Evolutionary conservation across 148 eudicot genomes (phyloP).

Genomic region (Drosera capensis): DNA sequence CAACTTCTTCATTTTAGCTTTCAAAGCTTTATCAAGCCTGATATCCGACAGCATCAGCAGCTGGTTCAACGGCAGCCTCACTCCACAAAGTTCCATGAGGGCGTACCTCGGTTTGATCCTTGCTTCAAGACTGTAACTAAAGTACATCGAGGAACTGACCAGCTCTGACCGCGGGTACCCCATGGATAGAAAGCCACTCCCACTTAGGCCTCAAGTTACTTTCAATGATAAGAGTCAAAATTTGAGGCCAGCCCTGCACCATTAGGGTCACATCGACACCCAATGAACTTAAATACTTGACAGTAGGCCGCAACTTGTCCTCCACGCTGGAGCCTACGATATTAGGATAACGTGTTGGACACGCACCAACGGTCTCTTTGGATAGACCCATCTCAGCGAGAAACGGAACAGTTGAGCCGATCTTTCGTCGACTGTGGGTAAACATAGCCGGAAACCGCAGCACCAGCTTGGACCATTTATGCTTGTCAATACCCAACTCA

Average conservation of each 20-base stretch:
- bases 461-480: slow-evolving; percentile 69
- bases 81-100: slow-evolving; percentile 30
- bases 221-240: slow-evolving; percentile 59
- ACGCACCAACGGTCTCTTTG: slow-evolving; percentile 38
- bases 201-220: slow-evolving; percentile 55
- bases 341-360: slow-evolving; percentile 65
- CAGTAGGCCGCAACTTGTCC: slow-evolving; percentile 51
- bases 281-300: slow-evolving; percentile 45
- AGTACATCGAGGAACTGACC: slow-evolving; percentile 63
- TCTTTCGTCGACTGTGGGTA: slow-evolving; percentile 56
- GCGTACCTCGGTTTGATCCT: slow-evolving; percentile 73
- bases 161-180: slow-evolving; percentile 50
- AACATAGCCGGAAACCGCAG: slow-evolving; percentile 72
- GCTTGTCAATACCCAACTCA: slow-evolving; percentile 64
- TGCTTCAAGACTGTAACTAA: slow-evolving; percentile 64
- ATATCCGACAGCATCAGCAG: slow-evolving; percentile 35
- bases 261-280: slow-evolving; percentile 42
- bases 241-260: slow-evolving; percentile 45
- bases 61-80: slow-evolving; percentile 42
- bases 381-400: slow-evolving; percentile 75
- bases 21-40: slow-evolving; percentile 32
- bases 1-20: slow-evolving; percentile 38
- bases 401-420: slow-evolving; percentile 58
- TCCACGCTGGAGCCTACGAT: slow-evolving; percentile 77
- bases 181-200: slow-evolving; percentile 33